Percentiles rank a stretch among this genome's conserved stretches.
Evolutionary conservation across 2,329 filamentous ascomycete genomes (phyloP).

Genomic region (Chaetothyriales sp.): DNA sequence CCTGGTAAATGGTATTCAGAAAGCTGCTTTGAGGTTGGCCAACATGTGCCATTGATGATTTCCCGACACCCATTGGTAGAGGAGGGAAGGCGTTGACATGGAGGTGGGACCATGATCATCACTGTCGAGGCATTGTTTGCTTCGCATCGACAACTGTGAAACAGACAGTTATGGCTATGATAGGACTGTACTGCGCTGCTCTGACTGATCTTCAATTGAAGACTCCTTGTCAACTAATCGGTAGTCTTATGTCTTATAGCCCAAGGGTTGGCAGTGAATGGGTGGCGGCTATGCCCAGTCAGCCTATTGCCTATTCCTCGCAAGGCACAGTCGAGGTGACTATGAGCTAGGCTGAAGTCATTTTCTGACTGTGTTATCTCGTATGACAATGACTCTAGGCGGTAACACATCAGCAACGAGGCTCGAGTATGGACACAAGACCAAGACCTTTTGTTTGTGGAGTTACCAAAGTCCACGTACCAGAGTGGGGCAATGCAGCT

Average conservation of each 20-base stretch:
- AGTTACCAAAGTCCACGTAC: not conserved
- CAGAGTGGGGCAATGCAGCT: not conserved
- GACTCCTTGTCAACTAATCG: not conserved
- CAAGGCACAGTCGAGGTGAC: not conserved
- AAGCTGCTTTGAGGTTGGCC: slow-evolving; percentile 6
- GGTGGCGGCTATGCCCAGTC: not conserved
- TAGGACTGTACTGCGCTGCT: not conserved
- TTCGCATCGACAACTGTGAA: not conserved
- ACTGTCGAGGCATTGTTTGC: not conserved
- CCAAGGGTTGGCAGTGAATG: not conserved
- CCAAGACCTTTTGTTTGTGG: not conserved
- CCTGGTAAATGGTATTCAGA: slow-evolving; percentile 11
- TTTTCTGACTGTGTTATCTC: not conserved
- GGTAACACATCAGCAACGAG: no score
- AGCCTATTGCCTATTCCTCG: not conserved
- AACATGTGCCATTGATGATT: slow-evolving; percentile 2
- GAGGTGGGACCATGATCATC: slow-evolving; percentile 10
- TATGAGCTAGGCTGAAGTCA: not conserved
- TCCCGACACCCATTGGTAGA: slow-evolving; percentile 5
- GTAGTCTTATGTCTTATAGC: not conserved
- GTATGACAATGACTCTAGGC: not conserved
- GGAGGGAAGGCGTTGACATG: slow-evolving; percentile 3
- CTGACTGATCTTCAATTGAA: not conserved
- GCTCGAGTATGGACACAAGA: not conserved
- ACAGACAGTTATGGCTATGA: not conserved